A percentile compares a stretch with the other conserved stretches of the same genome.
Evolutionary conservation across 805 yeast genomes (phyloP).

Genomic region (Zygosaccharomyces lentus): DNA sequence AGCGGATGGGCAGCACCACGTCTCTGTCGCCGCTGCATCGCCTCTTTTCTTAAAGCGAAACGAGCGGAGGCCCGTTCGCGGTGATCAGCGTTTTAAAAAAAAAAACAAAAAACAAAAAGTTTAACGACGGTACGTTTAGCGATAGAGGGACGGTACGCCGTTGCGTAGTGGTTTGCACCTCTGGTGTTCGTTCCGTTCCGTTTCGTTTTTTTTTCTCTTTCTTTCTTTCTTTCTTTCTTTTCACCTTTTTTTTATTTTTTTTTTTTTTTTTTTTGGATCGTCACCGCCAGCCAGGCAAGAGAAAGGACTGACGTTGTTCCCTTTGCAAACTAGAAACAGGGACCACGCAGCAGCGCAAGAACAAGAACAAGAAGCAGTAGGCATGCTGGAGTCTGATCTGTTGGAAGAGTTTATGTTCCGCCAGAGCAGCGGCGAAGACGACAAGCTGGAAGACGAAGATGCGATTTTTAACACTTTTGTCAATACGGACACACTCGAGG

Average conservation of each 20-base stretch:
- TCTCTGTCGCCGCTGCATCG: no score
- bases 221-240: neutral
- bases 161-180: neutral
- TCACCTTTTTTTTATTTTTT: neutral
- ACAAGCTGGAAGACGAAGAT: conserved; percentile 20
- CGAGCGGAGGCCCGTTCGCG: no score
- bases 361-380: conserved; percentile 9
- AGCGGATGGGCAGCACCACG: no score
- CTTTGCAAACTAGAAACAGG: neutral
- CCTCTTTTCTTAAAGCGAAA: no score
- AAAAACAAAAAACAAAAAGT: neutral
- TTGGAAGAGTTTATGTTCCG: conserved; percentile 27
- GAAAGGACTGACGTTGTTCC: conserved; percentile 8
- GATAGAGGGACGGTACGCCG: neutral
- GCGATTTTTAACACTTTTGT: conserved; percentile 26
- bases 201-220: no score
- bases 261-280: neutral
- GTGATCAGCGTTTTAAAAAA: neutral
- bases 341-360: conserved; percentile 6
- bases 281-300: conserved; percentile 10
- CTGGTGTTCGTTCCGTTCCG: no score
- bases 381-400: conserved; percentile 24
- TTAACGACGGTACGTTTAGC: no score
- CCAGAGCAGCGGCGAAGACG: conserved; percentile 2
- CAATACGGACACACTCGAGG: conserved; percentile 22